Base-by-base conservation (phyloP, 129 eudicot species). In the Flaveria ramosissima region DNA sequence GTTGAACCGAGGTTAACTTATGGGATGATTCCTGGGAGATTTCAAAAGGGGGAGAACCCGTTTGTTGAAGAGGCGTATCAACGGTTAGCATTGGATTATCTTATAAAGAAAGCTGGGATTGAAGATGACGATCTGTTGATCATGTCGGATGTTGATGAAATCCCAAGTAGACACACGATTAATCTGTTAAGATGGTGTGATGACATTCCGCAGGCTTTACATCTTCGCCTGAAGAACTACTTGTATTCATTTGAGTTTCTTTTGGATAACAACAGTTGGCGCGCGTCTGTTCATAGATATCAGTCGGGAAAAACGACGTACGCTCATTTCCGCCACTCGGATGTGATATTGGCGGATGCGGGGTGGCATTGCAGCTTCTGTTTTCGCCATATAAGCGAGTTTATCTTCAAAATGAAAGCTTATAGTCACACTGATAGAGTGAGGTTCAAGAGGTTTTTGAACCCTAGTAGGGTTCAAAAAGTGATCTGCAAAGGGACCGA, bases 281-380 rank as follows among this genome's bases (percentile, higher is more conserved):
- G 97, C 65, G 96, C 98, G 39, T 92, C 98, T 0, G 86, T 85
- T 32, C 98, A 92, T 21, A 68, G 83, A 30, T 92, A 92, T 51
- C 85, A 82, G 52, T 81, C 92, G 0, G 98, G 98, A 1, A 85
- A 80, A 53, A 92, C 98, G 2, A 86, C 78, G 6, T 92, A 92
- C 30, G 98, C 98, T 8, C 98, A 92, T 77, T 92, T 81, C 69
- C 84, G 98, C 30, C 98, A 92, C 46, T 86, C 98, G 17, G 93
- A 92, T 70, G 92, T 65, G 23, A 85, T 90, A 26, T 80, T 92
- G 82, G 94, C 92, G 1, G 98, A 92, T 60, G 92, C 98, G 0
- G 98, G 98, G 52, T 92, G 98, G 98, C 98, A 92, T 67, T 92
- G 98, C 46, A 90, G 96, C 90, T 92, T 92, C 30, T 92, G 98